phyloP scores from a whole-genome alignment of 352 stramenopile genomes.

The Aphanomyces invadans region DNA sequence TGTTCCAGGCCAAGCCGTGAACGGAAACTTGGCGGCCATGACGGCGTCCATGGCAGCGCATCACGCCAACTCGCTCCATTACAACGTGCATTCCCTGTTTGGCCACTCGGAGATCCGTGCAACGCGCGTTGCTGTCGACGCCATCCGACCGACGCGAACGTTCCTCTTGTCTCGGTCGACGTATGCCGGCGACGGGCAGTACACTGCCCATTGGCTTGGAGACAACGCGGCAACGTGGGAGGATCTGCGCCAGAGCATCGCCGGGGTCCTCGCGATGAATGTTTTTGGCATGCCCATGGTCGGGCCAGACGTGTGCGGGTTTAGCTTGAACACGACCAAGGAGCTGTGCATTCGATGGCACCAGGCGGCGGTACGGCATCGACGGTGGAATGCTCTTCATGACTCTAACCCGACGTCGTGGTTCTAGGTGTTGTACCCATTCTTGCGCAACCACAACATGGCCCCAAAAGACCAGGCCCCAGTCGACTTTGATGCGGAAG shows the following conservation, averaged over 20 bases:
- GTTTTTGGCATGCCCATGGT: slow-evolving; percentile 63
- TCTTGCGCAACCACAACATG: slow-evolving; percentile 64
- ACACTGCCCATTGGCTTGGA: slow-evolving; percentile 52
- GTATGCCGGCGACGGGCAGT: slow-evolving; percentile 55
- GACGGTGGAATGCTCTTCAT: too few species aligned
- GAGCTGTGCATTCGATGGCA: slow-evolving; percentile 81
- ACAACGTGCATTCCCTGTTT: slow-evolving; percentile 83
- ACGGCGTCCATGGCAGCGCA: slow-evolving; percentile 69
- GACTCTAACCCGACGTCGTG: neutral
- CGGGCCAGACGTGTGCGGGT: slow-evolving; percentile 61
- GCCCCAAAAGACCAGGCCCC: slow-evolving; percentile 39
- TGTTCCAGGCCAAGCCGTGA: slow-evolving; percentile 41
- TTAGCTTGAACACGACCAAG: slow-evolving; percentile 35
- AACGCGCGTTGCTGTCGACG: slow-evolving; percentile 43
- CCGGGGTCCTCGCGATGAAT: slow-evolving; percentile 65
- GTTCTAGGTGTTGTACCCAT: slow-evolving; percentile 42
- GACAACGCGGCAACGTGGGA: slow-evolving; percentile 64
- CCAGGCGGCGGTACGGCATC: slow-evolving; percentile 42
- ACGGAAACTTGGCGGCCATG: slow-evolving; percentile 64
- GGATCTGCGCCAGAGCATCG: slow-evolving; percentile 64
- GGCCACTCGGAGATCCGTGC: slow-evolving; percentile 50
- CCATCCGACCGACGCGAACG: slow-evolving; percentile 47
- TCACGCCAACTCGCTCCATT: slow-evolving; percentile 64
- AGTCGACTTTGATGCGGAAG: slow-evolving; percentile 56
- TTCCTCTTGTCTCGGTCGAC: slow-evolving; percentile 62